Evolutionary conservation across 495 filamentous ascomycete species (phyloP).

Genomic region (Aspergillus nidulans): DNA sequence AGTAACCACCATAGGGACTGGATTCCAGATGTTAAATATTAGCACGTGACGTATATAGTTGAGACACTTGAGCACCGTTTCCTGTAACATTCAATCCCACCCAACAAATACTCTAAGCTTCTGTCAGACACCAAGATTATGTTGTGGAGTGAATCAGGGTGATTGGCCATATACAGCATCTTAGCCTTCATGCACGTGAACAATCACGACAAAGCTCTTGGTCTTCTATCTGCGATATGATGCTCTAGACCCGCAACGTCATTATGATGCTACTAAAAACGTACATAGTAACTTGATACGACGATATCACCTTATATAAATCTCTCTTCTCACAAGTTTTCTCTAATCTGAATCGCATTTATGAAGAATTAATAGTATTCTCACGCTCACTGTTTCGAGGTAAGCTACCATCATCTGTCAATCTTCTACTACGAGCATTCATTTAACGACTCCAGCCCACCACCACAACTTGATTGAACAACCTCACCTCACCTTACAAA

Average conservation of each 20-base stretch:
- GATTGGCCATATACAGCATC: neutral
- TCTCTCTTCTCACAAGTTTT: neutral
- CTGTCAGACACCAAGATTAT: no score
- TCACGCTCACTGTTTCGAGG: no score
- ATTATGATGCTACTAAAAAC: slow-evolving; percentile 4
- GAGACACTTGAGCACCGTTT: neutral
- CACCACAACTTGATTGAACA: neutral
- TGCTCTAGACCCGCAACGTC: slow-evolving; percentile 10
- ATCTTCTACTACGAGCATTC: no score
- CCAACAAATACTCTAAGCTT: no score
- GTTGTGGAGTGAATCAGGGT: no score
- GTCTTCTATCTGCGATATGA: neutral
- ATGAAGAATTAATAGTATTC: no score
- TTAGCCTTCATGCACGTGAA: neutral
- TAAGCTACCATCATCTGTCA: no score
- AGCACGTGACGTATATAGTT: slow-evolving; percentile 8
- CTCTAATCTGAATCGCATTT: no score
- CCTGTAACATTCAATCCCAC: no score
- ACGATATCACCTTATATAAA: neutral
- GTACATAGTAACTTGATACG: neutral
- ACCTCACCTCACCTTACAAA: neutral
- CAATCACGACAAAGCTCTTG: neutral
- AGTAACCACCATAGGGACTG: neutral
- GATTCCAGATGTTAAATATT: neutral
- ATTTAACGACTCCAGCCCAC: neutral